These are phyloP conservation scores for Petunia hybrid DNA, from an alignment of 305 asterid genomes.

Conservation along the genomic window DNA sequence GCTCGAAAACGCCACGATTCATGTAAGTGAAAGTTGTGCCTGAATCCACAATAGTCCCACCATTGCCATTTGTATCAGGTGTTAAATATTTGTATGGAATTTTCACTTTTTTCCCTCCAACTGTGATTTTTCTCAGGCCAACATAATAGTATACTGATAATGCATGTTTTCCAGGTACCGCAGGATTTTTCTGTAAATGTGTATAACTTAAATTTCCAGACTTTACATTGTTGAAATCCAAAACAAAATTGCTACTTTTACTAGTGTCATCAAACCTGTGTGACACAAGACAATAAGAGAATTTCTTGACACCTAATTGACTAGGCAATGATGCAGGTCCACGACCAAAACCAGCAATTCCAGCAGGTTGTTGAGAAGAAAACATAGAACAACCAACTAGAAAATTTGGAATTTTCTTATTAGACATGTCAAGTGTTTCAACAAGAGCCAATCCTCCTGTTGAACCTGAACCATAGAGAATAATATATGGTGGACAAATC, in stretches of 20 bases:
- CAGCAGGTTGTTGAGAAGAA: conserved; percentile 78
- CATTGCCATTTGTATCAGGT: conserved; percentile 64
- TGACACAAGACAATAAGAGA: conserved; percentile 80
- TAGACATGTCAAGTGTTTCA: conserved; percentile 64
- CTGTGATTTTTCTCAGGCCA: conserved; percentile 57
- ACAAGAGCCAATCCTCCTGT: conserved; percentile 77
- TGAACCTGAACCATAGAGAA: conserved; percentile 76
- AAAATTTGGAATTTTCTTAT: conserved; percentile 51
- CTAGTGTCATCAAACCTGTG: conserved; percentile 68
- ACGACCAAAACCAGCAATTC: conserved; percentile 85
- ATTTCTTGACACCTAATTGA: conserved; percentile 73
- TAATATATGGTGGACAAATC: conserved; percentile 81
- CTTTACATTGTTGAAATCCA: conserved; percentile 59
- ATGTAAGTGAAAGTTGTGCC: conserved; percentile 78
- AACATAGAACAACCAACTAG: conserved; percentile 82
- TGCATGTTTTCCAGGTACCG: conserved; percentile 40
- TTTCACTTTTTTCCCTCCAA: conserved; percentile 66
- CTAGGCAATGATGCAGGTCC: conserved; percentile 69
- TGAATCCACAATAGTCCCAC: conserved; percentile 88
- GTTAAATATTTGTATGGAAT: conserved; percentile 53
- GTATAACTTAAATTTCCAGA: conserved; percentile 59
- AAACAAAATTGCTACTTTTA: conserved; percentile 51
- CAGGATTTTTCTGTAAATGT: conserved; percentile 56
- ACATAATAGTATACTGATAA: conserved; percentile 66
- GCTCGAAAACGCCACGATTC: conserved; percentile 51